Conservation (phyloP, 163 green algal genomes). For the Scenedesmus sp. region DNA sequence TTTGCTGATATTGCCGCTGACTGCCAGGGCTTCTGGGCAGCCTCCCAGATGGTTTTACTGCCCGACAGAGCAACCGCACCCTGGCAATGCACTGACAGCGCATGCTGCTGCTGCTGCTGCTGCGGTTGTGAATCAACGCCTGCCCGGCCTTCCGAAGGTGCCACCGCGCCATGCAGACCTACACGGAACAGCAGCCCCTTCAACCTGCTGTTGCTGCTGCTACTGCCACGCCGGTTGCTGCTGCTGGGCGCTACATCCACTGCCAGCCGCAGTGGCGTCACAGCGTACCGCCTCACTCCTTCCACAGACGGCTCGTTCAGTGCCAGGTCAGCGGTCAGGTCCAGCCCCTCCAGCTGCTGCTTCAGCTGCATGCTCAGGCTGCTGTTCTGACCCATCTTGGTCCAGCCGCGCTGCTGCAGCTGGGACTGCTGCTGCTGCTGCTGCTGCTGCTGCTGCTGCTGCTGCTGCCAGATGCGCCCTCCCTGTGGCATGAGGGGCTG, state of each 20-base stretch:
- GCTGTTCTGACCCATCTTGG: background rate
- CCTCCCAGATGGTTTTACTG: slow-evolving; percentile 38
- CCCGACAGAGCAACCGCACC: slow-evolving; percentile 34
- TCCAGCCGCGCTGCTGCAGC: background rate
- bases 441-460: slow-evolving; percentile 48
- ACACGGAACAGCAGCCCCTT: slow-evolving; percentile 46
- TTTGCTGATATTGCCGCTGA: slow-evolving; percentile 1
- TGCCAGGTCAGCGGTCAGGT: slow-evolving; percentile 53
- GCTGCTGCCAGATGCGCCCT: background rate
- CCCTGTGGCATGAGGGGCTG: slow-evolving; percentile 29
- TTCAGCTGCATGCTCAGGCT: slow-evolving; percentile 28
- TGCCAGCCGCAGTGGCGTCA: slow-evolving; percentile 43
- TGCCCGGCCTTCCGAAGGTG: slow-evolving; percentile 6
- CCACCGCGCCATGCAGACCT: slow-evolving; percentile 46
- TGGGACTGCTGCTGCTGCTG: too few species aligned
- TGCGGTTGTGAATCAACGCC: background rate
- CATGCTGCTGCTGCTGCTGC: slow-evolving; percentile 46
- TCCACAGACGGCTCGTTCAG: slow-evolving; percentile 52
- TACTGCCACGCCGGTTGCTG: slow-evolving; percentile 4
- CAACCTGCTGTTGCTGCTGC: slow-evolving; percentile 32
- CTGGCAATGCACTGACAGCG: slow-evolving; percentile 39
- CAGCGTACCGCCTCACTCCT: slow-evolving; percentile 20
- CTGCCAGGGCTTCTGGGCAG: slow-evolving; percentile 39
- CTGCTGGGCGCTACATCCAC: slow-evolving; percentile 44
- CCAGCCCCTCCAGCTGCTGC: slow-evolving; percentile 49